phyloP scores from a whole-genome alignment of 805 yeast species.

The Kuraishia capsulata region DNA sequence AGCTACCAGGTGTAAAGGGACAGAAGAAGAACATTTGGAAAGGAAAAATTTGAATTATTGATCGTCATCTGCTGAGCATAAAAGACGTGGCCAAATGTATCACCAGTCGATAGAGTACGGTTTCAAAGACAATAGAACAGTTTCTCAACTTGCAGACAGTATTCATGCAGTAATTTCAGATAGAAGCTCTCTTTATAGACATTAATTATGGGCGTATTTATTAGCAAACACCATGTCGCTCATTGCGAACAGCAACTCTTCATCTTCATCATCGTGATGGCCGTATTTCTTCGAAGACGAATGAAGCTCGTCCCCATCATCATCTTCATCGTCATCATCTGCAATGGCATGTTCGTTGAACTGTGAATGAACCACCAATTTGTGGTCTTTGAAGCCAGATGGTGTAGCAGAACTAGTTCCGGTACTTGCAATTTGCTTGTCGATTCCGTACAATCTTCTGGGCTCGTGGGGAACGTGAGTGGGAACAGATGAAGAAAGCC shows the following conservation, averaged over 20 bases:
- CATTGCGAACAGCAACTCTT: conserved; percentile 61
- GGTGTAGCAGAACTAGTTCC: background rate
- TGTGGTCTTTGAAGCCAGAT: background rate
- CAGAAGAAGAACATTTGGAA: conserved; percentile 16
- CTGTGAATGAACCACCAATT: conserved; percentile 3
- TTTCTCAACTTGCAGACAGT: no score
- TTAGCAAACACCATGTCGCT: conserved; percentile 56
- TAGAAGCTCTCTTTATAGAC: background rate
- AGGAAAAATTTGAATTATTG: conserved; percentile 5
- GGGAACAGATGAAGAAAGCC: background rate
- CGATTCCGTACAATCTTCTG: background rate
- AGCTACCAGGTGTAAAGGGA: conserved; percentile 27
- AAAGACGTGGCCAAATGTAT: no score
- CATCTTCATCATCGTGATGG: conserved; percentile 47
- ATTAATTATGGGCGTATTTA: conserved; percentile 3
- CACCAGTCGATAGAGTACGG: no score
- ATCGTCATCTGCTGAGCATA: no score
- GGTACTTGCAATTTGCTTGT: background rate
- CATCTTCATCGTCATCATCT: conserved; percentile 24
- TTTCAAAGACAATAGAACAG: no score
- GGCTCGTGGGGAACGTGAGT: no score
- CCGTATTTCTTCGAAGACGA: conserved; percentile 2
- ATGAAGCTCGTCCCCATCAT: conserved; percentile 12
- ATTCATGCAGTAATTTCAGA: no score
- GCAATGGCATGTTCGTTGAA: conserved; percentile 22